Evolutionary conservation across 2,329 filamentous ascomycete genomes (phyloP).

Genomic region (Leptographium radiaticola): DNA sequence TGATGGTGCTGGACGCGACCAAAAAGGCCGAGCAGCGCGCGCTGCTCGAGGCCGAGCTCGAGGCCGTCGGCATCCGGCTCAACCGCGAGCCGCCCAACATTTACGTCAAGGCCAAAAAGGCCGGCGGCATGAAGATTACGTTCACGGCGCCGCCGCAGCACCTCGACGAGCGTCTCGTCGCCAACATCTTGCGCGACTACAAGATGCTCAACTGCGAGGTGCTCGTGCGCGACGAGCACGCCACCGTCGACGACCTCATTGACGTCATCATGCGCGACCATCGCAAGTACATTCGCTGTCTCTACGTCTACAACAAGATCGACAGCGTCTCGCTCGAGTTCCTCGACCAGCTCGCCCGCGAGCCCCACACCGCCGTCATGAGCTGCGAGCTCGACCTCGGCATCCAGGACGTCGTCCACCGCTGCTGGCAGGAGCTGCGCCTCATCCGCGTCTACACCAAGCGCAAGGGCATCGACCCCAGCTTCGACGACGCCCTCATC

Average conservation of each 20-base stretch:
- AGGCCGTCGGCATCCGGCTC: conserved; percentile 86
- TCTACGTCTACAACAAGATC: conserved; percentile 99
- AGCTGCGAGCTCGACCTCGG: conserved; percentile 91
- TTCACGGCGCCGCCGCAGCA: conserved; percentile 82
- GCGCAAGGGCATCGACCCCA: conserved; percentile 79
- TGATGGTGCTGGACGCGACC: conserved; percentile 95
- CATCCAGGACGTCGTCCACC: conserved; percentile 82
- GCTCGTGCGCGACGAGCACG: conserved; percentile 84
- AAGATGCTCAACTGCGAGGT: conserved; percentile 98
- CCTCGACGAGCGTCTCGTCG: conserved; percentile 95
- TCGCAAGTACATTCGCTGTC: conserved; percentile 85
- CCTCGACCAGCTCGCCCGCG: conserved; percentile 79
- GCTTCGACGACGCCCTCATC: conserved; percentile 85
- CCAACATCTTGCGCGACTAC: conserved; percentile 95
- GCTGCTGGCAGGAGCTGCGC: conserved; percentile 86
- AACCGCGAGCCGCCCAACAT: conserved; percentile 96
- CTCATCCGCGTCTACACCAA: conserved; percentile 95
- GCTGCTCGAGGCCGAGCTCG: conserved; percentile 79
- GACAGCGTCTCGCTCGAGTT: conserved; percentile 89
- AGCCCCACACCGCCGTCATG: conserved; percentile 94
- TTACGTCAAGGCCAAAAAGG: conserved; percentile 90
- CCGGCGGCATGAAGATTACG: conserved; percentile 97
- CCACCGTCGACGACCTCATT: conserved; percentile 95
- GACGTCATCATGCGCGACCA: conserved; percentile 99
- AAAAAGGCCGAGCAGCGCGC: conserved; percentile 90